Conservation (phyloP, 78 protist species). For the Ministeria vibrans region DNA sequence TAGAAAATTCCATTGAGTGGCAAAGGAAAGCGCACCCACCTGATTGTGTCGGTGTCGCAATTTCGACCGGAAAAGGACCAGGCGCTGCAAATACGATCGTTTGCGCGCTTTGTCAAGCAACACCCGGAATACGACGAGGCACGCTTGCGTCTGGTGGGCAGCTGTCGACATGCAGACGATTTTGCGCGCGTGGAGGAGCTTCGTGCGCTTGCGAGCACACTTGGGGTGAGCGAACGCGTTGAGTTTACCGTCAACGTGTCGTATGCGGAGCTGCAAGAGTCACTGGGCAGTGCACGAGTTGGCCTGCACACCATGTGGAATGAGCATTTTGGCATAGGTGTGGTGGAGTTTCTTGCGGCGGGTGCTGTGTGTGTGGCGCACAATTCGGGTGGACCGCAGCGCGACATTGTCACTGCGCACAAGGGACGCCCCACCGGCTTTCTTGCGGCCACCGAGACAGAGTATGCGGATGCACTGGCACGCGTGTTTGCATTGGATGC, state of each 20-base stretch:
- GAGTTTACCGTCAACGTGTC: neutral
- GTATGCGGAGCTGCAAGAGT: conserved; percentile 4
- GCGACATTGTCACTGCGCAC: conserved; percentile 36
- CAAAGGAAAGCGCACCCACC: neutral
- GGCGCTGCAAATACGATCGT: conserved; percentile 45
- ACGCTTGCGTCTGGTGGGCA: conserved; percentile 35
- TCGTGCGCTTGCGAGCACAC: no score
- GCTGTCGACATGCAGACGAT: conserved; percentile 53
- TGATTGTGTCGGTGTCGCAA: conserved; percentile 65
- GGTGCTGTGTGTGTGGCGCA: conserved; percentile 49
- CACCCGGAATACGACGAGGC: neutral
- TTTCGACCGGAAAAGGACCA: conserved; percentile 85
- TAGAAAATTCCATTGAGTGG: neutral
- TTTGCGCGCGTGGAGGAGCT: conserved; percentile 11
- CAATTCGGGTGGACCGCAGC: conserved; percentile 41
- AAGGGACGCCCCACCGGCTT: conserved; percentile 8
- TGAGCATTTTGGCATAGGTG: conserved; percentile 84
- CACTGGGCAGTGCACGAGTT: neutral
- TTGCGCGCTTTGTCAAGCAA: neutral
- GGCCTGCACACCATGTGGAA: conserved; percentile 87
- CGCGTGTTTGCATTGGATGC: neutral
- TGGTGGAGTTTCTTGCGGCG: conserved; percentile 63
- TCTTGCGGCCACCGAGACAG: conserved; percentile 16
- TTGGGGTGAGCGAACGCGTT: neutral
- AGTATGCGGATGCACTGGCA: conserved; percentile 18